Base-by-base conservation (phyloP, 805 yeast species). In the Pichia occidentalis region DNA sequence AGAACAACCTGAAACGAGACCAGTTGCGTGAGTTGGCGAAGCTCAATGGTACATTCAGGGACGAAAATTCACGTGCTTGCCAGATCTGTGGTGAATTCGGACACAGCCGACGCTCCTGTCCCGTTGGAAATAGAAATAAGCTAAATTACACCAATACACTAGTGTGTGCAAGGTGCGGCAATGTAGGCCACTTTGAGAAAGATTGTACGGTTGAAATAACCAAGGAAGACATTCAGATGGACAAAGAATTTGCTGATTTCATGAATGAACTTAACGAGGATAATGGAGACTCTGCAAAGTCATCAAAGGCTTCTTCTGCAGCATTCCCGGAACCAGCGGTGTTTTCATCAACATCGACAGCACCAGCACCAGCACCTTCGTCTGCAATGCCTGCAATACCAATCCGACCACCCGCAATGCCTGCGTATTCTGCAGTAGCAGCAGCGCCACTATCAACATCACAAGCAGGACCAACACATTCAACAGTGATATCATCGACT, bases 11-110 rank as follows among this genome's bases (percentile, higher is more conserved):
- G 56, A 92, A 92, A 53, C 69, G 97, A 42, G 85, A 81, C 30
- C 99, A 92, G 59, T 68, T 92, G 43, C 72, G 95, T 46, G 95
- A 90, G 53, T 69, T 92, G 50, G 99, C 99, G 0, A 81, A 85
- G 18, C 67, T 92, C 39, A 94, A 92, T 62, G 99, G 99, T 60
- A 92, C 98, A 0, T 67, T 87, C 32, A 72, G 97, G 38, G 66
- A 71, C 1, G 90, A 81, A 47, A 78, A 73, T 34, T 75, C 70
- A 41, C 67, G 77, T 41, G 70, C 76, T 1, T 82, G 90, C 56
- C 64, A 71, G 12, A 63, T 63, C 31, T 83, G 90, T 62, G 85
- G 85, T 4, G 67, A 76, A 27, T 59, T 65, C 33, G 88, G 87
- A 1, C 87, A 82, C 51, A 68, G 70, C 37, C 66, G 73, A 46